These are phyloP conservation scores for Coemansia sp. DNA, from an alignment of 192 early-diverging fungal genomes.

Conservation along the genomic window DNA sequence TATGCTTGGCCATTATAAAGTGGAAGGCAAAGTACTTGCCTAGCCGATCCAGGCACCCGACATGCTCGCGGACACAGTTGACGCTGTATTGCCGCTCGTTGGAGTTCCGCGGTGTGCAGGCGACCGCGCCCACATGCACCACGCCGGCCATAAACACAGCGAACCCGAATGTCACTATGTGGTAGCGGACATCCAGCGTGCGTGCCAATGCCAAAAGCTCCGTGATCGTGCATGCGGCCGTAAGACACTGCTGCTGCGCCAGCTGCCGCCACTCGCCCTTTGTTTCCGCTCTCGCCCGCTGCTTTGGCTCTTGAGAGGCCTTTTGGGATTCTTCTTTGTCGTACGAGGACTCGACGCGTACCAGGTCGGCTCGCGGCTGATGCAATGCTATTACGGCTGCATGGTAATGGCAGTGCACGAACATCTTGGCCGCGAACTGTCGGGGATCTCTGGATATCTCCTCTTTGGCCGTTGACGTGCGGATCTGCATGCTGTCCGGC, in stretches of 20 bases:
- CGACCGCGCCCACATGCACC: slow-evolving; percentile 48
- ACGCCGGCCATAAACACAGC: slow-evolving; percentile 54
- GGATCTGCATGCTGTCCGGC: slow-evolving; percentile 46
- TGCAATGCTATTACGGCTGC: slow-evolving; percentile 51
- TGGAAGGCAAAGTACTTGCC: slow-evolving; percentile 54
- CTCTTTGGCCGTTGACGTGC: slow-evolving; percentile 11
- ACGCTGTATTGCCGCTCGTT: slow-evolving; percentile 52
- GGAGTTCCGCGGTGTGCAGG: slow-evolving; percentile 36
- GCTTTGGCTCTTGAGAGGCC: neutral
- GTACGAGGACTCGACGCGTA: slow-evolving; percentile 29
- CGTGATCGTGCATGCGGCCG: slow-evolving; percentile 50
- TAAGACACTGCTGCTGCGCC: slow-evolving; percentile 52
- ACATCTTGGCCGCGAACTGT: slow-evolving; percentile 48
- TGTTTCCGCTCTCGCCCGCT: neutral
- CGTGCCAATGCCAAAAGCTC: slow-evolving; percentile 38
- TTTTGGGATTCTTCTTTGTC: neutral
- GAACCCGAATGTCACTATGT: slow-evolving; percentile 50
- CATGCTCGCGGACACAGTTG: slow-evolving; percentile 51
- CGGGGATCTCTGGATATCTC: slow-evolving; percentile 36
- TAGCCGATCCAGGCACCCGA: slow-evolving; percentile 38
- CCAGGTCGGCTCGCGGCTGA: slow-evolving; percentile 51
- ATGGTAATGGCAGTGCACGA: slow-evolving; percentile 53
- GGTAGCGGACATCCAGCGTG: slow-evolving; percentile 46
- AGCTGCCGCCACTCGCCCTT: slow-evolving; percentile 41
- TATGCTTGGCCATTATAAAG: slow-evolving; percentile 54